Percentiles rank a stretch among this genome's conserved stretches.
These are phyloP conservation scores for Lentinula guzmanii DNA, from an alignment of 768 basidiomycete genomes.

Conservation along the genomic window DNA sequence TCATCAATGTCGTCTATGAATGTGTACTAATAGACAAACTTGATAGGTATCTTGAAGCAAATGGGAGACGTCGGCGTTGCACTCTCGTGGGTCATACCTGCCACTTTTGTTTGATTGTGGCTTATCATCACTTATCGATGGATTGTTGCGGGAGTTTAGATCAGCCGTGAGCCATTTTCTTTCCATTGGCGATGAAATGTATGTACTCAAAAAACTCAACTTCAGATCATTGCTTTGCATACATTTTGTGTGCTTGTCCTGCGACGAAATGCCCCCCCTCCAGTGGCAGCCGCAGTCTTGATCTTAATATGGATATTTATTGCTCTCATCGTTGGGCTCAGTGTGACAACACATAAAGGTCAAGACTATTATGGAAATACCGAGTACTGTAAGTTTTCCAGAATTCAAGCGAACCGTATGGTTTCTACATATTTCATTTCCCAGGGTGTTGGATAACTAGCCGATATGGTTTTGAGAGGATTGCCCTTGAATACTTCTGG, in stretches of 20 bases:
- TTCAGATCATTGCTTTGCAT: conserved; percentile 28
- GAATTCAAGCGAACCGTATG: background rate
- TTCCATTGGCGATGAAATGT: background rate
- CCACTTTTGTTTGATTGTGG: background rate
- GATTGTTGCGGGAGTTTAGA: background rate
- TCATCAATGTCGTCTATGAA: background rate
- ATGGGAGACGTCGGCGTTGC: conserved; percentile 36
- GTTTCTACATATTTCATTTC: background rate
- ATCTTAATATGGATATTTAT: conserved; percentile 27
- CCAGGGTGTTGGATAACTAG: conserved; percentile 40
- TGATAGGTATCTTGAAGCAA: conserved; percentile 28
- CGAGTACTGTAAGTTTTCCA: conserved; percentile 19
- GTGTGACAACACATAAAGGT: conserved; percentile 21
- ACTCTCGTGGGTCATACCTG: conserved; percentile 22
- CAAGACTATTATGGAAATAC: conserved; percentile 31
- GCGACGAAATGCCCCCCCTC: conserved; percentile 18
- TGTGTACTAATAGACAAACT: background rate
- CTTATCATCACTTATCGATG: background rate
- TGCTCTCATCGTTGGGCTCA: conserved; percentile 26
- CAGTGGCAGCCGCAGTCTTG: conserved; percentile 23
- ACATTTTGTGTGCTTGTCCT: conserved; percentile 34
- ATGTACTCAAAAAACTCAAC: background rate
- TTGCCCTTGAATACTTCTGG: conserved; percentile 37
- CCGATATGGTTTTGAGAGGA: conserved; percentile 24
- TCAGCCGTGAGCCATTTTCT: background rate